Evolutionary conservation across 352 stramenopile genomes (phyloP).

Genomic region (Globisporangium ultimum): DNA sequence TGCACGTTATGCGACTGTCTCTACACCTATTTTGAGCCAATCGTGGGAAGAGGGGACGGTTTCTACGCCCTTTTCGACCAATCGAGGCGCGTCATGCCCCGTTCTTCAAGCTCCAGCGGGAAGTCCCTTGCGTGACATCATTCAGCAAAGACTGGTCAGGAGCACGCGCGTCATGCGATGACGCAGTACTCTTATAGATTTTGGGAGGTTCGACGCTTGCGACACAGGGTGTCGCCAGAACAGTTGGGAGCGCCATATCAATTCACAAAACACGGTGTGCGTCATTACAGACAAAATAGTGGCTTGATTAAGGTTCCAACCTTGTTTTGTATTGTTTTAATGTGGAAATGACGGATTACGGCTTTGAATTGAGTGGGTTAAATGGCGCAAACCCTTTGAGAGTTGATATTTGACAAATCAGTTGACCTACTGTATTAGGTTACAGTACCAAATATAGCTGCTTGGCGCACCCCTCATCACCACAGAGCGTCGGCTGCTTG

Average conservation of each 20-base stretch:
- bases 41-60: background rate
- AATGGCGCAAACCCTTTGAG: no score
- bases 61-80: constrained; percentile 13
- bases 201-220: constrained; percentile 9
- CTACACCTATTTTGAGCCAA: constrained; percentile 9
- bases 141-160: constrained; percentile 1
- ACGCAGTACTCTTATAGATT: constrained; percentile 16
- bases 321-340: no score
- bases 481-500: no score
- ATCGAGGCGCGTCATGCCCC: constrained; percentile 4
- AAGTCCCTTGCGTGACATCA: constrained; percentile 22
- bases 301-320: no score
- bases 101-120: constrained; percentile 3
- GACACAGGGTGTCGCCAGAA: background rate
- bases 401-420: no score
- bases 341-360: no score
- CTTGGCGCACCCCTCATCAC: no score
- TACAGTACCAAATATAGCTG: no score
- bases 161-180: constrained; percentile 20
- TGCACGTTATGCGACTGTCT: background rate
- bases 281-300: no score
- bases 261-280: background rate
- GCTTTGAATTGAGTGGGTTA: no score
- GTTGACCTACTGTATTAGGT: no score
- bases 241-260: background rate